These are phyloP conservation scores for Polyrhizophydium stewartii DNA, from an alignment of 371 early-diverging fungal species.

Conservation along the genomic window DNA sequence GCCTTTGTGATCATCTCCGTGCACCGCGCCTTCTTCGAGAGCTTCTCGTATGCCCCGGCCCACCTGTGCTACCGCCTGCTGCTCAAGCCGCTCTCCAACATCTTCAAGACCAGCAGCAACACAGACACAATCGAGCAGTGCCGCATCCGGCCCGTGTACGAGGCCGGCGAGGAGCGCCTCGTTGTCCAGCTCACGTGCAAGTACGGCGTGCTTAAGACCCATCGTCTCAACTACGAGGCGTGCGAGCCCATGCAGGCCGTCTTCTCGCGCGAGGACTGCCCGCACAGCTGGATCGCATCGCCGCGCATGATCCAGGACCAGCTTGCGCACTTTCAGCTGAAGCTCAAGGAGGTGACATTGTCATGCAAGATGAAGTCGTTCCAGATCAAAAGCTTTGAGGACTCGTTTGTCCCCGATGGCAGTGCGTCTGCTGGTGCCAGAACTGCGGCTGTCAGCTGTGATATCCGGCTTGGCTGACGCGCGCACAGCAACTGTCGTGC, in stretches of 20 bases:
- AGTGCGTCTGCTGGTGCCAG: background rate
- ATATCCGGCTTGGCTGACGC: background rate
- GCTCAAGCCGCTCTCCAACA: slow-evolving; percentile 36
- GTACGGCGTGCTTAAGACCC: slow-evolving; percentile 50
- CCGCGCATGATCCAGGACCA: slow-evolving; percentile 51
- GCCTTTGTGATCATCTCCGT: background rate
- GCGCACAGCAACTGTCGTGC: slow-evolving; percentile 1
- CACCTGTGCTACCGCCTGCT: background rate
- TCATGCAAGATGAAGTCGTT: slow-evolving; percentile 25
- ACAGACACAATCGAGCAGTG: slow-evolving; percentile 44
- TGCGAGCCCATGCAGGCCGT: slow-evolving; percentile 45
- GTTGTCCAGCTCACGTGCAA: slow-evolving; percentile 51
- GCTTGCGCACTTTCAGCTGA: slow-evolving; percentile 47
- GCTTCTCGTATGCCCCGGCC: background rate
- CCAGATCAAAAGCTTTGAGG: slow-evolving; percentile 47
- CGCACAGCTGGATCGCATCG: slow-evolving; percentile 37
- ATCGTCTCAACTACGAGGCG: slow-evolving; percentile 51
- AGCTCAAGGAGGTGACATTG: slow-evolving; percentile 56
- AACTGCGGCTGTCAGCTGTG: background rate
- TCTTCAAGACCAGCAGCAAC: slow-evolving; percentile 36
- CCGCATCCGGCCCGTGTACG: slow-evolving; percentile 24
- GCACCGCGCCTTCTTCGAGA: background rate
- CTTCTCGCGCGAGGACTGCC: slow-evolving; percentile 41
- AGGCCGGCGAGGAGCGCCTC: slow-evolving; percentile 36
- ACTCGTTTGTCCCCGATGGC: slow-evolving; percentile 8